These are phyloP conservation scores for Calocera viscosa DNA, from an alignment of 768 basidiomycete genomes.

Conservation along the genomic window DNA sequence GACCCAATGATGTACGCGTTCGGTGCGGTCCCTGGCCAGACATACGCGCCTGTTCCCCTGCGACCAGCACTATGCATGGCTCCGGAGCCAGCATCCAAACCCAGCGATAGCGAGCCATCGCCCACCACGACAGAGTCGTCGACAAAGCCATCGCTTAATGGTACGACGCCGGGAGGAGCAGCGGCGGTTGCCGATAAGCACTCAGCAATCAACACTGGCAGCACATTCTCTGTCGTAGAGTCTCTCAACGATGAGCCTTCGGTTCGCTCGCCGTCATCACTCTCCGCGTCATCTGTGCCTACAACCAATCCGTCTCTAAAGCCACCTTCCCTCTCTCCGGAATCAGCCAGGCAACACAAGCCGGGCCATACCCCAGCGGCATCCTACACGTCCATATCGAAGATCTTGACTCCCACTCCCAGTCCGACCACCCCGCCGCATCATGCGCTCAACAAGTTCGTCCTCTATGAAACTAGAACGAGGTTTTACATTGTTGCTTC, in stretches of 20 bases:
- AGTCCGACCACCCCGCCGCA: neutral
- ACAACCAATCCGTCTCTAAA: neutral
- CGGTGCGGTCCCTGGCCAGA: too few species aligned
- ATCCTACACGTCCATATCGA: neutral
- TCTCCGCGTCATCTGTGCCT: neutral
- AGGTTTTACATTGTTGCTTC: conserved; percentile 89
- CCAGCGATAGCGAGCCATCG: neutral
- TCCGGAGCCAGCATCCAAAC: neutral
- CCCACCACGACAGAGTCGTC: neutral
- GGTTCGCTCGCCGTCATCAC: neutral
- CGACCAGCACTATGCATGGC: neutral
- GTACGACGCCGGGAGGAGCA: neutral
- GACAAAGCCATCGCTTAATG: neutral
- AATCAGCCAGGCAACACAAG: neutral
- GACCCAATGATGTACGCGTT: too few species aligned
- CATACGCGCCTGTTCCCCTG: too few species aligned
- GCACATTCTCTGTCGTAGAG: neutral
- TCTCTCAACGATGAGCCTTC: neutral
- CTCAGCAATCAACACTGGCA: neutral
- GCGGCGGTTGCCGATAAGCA: neutral
- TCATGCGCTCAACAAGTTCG: conserved; percentile 58
- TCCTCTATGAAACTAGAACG: conserved; percentile 82
- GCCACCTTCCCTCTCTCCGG: neutral
- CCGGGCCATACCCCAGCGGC: neutral
- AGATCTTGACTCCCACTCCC: neutral